Base-by-base conservation (phyloP, 2,329 filamentous ascomycete species). In the Xylariaceae sp. region DNA sequence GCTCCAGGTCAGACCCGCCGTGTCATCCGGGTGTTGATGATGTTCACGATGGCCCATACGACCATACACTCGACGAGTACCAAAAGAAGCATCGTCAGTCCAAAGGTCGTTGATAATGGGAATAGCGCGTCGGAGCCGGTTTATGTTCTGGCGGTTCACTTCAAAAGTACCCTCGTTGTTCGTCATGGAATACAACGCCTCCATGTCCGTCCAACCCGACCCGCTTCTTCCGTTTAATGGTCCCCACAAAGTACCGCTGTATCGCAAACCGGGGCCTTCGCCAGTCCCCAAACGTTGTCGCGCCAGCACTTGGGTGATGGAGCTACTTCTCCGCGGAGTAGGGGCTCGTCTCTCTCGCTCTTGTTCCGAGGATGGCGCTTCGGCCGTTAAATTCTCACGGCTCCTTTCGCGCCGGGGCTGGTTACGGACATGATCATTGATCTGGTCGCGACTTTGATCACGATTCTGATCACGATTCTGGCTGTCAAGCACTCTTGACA, bases 1-100 rank as follows among this genome's bases (percentile, higher is more conserved):
- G 63, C 82, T 85, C 85, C 85, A 88, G 18, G 79, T 76, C 64
- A 86, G 72, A 1, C 85, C 85, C 9, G 84, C 82, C 1, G 85
- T 87, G 55, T 86, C 83, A 53, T 84, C 80, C 2, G 79, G 75
- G 47, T 78, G 77, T 9, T 80, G 77, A 1, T 74, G 74, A 55
- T 77, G 74, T 30, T 78, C 71, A n/a, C 70, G 70, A 51, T 64
- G 69, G 13, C 66, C 68, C 44, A 68, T 63, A 58, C 66, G 70
- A 57, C 65, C 69, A 60, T 65, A 68, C 8, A 68, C 57, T 50
- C 66, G 64, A 54, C 67, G 68, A 52, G 65, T 30, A 67, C 11
- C 67, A 65, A 10, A 67, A 61, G 58, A 68, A 60, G 59, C 23
- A 4, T 71, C 68, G 50, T 71, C 65, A 47, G 61, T 62, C 68